phyloP scores from a whole-genome alignment of 2,329 filamentous ascomycete species.

The Xylariaceae sp. region DNA sequence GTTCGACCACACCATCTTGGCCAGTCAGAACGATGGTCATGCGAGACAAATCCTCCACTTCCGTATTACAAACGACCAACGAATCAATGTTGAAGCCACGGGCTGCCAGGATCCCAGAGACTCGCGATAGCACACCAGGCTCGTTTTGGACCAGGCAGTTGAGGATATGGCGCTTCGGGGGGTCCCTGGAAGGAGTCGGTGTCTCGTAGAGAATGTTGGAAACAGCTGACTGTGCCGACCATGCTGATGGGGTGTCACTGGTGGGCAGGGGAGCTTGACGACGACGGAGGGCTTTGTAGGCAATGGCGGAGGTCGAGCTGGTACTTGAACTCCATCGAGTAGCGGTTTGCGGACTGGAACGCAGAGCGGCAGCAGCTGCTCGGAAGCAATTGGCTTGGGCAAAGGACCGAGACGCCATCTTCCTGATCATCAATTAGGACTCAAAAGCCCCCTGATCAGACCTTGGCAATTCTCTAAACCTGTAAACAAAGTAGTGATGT shows the following conservation, averaged over 20 bases:
- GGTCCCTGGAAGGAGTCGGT: slow-evolving; percentile 79
- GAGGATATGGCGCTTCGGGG: slow-evolving; percentile 92
- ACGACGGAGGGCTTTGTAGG: slow-evolving; percentile 95
- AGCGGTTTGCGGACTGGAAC: slow-evolving; percentile 30
- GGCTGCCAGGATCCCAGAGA: slow-evolving; percentile 94
- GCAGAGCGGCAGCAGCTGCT: slow-evolving; percentile 32
- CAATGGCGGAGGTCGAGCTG: slow-evolving; percentile 89
- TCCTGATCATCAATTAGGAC: slow-evolving; percentile 39
- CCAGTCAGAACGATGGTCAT: slow-evolving; percentile 99
- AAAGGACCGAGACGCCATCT: slow-evolving; percentile 43
- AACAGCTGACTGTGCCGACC: slow-evolving; percentile 93
- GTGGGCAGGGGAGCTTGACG: slow-evolving; percentile 86
- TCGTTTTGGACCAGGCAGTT: slow-evolving; percentile 99
- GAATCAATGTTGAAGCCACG: slow-evolving; percentile 99
- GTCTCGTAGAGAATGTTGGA: slow-evolving; percentile 99
- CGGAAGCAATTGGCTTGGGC: slow-evolving; percentile 37
- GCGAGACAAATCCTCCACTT: slow-evolving; percentile 93
- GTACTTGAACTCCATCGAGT: slow-evolving; percentile 53
- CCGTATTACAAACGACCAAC: slow-evolving; percentile 95
- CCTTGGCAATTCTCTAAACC: slow-evolving; percentile 33
- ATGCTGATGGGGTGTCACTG: slow-evolving; percentile 74
- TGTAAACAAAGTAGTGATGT: slow-evolving; percentile 16
- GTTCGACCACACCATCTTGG: slow-evolving; percentile 96
- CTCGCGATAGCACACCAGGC: slow-evolving; percentile 93
- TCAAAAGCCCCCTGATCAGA: slow-evolving; percentile 37